A percentile compares a stretch with the other conserved stretches of the same genome.
Conservation (phyloP, 1,284 basidiomycete genomes). For the Tylopilus orsonianus region DNA sequence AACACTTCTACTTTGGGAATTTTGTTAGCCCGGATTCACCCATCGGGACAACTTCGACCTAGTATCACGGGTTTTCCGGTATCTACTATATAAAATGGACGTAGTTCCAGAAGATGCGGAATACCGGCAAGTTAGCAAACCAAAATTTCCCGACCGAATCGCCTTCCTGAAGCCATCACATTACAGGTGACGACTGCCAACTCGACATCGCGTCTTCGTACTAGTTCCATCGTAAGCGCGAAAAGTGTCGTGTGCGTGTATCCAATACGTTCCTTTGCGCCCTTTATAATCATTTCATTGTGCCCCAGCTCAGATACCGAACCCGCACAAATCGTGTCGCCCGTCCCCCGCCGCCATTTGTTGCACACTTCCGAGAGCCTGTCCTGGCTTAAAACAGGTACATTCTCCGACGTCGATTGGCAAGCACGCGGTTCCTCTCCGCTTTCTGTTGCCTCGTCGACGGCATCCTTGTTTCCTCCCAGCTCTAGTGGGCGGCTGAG, state of each 20-base stretch:
- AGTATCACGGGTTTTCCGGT: neutral
- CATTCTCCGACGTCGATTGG: conserved; percentile 31
- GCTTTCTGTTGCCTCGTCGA: conserved; percentile 45
- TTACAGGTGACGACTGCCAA: conserved; percentile 3
- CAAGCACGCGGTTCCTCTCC: conserved; percentile 38
- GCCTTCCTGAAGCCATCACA: conserved; percentile 19
- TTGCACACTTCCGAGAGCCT: conserved; percentile 50
- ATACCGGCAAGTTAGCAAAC: neutral
- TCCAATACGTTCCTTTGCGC: neutral
- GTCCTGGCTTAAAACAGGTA: conserved; percentile 45
- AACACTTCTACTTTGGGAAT: conserved; percentile 12
- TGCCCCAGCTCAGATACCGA: conserved; percentile 19
- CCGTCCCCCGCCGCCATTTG: conserved; percentile 55
- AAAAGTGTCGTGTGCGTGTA: conserved; percentile 18
- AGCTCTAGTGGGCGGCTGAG: conserved; percentile 25
- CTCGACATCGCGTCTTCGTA: conserved; percentile 18
- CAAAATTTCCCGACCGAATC: conserved; percentile 11
- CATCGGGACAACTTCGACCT: neutral
- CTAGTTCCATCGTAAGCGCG: conserved; percentile 16
- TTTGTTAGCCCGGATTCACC: neutral
- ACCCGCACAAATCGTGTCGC: conserved; percentile 50
- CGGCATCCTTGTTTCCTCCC: conserved; percentile 30
- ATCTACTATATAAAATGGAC: conserved; percentile 14
- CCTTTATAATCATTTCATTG: neutral
- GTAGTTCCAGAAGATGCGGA: conserved; percentile 18